phyloP scores from a whole-genome alignment of 371 early-diverging fungal genomes.

The Apophysomyces sp. region DNA sequence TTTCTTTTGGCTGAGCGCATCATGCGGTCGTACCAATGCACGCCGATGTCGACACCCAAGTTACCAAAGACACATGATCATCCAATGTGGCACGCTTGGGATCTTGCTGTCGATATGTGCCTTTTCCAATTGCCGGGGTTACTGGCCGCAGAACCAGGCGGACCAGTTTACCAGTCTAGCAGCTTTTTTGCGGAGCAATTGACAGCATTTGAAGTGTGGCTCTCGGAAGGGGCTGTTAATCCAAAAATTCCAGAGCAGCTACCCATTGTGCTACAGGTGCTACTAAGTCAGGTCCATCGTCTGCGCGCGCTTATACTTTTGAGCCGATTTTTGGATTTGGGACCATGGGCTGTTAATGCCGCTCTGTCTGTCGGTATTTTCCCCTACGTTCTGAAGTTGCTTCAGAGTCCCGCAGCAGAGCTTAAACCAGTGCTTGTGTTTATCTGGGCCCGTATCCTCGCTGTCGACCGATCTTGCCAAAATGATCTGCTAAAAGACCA shows the following conservation, averaged over 20 bases:
- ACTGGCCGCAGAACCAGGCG: conserved; percentile 60
- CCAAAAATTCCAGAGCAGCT: conserved; percentile 88
- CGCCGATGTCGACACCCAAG: conserved; percentile 84
- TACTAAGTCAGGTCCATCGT: conserved; percentile 93
- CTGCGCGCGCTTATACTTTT: conserved; percentile 88
- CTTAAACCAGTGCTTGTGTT: conserved; percentile 92
- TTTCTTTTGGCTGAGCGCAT: conserved; percentile 93
- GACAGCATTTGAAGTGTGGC: conserved; percentile 96
- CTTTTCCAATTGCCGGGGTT: conserved; percentile 85
- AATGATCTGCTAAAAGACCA: conserved; percentile 90
- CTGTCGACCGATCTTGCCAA: conserved; percentile 88
- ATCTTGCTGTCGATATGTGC: conserved; percentile 93
- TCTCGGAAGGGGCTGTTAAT: conserved; percentile 70
- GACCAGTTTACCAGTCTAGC: conserved; percentile 65
- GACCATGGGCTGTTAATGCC: conserved; percentile 93
- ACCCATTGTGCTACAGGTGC: conserved; percentile 94
- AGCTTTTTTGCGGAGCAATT: conserved; percentile 95
- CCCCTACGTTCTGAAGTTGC: conserved; percentile 95
- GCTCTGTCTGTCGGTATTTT: conserved; percentile 95
- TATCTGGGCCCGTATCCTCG: conserved; percentile 95
- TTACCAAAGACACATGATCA: conserved; percentile 91
- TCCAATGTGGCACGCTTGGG: conserved; percentile 97
- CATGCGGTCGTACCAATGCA: conserved; percentile 90
- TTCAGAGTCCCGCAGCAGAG: conserved; percentile 93
- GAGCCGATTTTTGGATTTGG: conserved; percentile 90